A percentile compares a stretch with the other conserved stretches of the same genome.
phyloP scores from a whole-genome alignment of 1,284 basidiomycete species.

The Amanita bisporigera region DNA sequence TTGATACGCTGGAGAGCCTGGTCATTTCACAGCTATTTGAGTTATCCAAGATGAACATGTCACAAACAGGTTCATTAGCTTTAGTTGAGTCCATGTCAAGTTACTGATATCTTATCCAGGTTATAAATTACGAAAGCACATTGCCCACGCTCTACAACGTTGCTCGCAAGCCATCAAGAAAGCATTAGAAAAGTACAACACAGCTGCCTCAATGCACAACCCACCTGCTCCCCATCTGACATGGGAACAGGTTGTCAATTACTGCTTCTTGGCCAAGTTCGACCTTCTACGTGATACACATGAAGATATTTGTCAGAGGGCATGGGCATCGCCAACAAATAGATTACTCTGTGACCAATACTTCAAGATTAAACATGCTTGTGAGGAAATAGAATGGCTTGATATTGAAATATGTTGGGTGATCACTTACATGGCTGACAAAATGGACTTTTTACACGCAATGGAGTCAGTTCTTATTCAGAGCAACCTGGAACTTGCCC shows the following conservation, averaged over 20 bases:
- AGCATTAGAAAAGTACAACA: conserved; percentile 28
- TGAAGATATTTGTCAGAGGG: conserved; percentile 29
- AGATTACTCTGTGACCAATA: conserved; percentile 31
- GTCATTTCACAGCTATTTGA: conserved; percentile 29
- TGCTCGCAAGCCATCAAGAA: conserved; percentile 26
- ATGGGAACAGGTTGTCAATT: no score
- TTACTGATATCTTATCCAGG: conserved; percentile 16
- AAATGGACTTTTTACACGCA: not conserved
- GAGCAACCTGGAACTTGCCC: not conserved
- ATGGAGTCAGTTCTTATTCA: not conserved
- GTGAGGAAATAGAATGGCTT: conserved; percentile 17
- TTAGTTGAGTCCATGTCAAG: not conserved
- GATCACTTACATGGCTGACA: not conserved
- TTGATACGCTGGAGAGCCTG: conserved; percentile 26
- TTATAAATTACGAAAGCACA: conserved; percentile 31
- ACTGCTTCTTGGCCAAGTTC: no score
- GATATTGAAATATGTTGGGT: not conserved
- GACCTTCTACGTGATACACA: conserved; percentile 38
- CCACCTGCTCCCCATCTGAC: no score
- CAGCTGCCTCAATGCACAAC: no score
- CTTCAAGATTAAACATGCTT: conserved; percentile 39
- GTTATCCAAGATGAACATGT: conserved; percentile 30
- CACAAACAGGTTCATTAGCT: conserved; percentile 27
- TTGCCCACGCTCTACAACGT: conserved; percentile 25
- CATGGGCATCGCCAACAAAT: conserved; percentile 33